Conservation (phyloP, 345 rosid genomes). For the Kandelia obovata region DNA sequence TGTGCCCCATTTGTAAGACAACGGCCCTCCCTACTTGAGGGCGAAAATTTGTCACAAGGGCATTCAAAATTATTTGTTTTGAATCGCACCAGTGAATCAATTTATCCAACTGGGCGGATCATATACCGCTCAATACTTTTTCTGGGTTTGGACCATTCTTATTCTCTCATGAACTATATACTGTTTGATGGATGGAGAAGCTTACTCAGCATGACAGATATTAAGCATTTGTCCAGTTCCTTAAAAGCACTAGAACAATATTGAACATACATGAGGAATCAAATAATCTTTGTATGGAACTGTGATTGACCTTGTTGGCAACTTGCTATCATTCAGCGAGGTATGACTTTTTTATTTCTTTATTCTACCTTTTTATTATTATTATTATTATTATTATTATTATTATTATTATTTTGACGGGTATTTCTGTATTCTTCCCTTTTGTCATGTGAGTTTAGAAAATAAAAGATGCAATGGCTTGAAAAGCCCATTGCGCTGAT, state of each 20-base stretch:
- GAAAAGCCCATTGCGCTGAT: no score
- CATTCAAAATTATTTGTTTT: neutral
- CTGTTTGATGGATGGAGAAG: neutral
- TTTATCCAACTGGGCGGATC: constrained; percentile 18
- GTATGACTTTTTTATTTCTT: no score
- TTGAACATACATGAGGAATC: neutral
- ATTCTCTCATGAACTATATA: constrained; percentile 18
- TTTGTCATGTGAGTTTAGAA: no score
- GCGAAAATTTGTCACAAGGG: neutral
- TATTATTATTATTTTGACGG: no score
- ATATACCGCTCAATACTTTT: neutral
- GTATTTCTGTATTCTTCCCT: no score
- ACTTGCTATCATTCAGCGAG: no score
- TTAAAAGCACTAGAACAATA: constrained; percentile 1
- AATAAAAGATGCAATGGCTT: no score
- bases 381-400: no score
- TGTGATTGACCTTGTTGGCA: neutral
- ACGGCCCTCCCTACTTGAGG: constrained; percentile 38
- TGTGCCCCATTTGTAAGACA: constrained; percentile 29
- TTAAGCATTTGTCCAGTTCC: constrained; percentile 11
- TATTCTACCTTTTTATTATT: no score
- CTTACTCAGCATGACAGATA: constrained; percentile 17
- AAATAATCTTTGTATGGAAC: constrained; percentile 9
- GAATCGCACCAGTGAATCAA: constrained; percentile 17
- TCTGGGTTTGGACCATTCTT: constrained; percentile 4